Percentiles rank a stretch among this genome's conserved stretches.
These are phyloP conservation scores for Coemansia sp. DNA, from an alignment of 192 early-diverging fungal genomes.

Conservation along the genomic window DNA sequence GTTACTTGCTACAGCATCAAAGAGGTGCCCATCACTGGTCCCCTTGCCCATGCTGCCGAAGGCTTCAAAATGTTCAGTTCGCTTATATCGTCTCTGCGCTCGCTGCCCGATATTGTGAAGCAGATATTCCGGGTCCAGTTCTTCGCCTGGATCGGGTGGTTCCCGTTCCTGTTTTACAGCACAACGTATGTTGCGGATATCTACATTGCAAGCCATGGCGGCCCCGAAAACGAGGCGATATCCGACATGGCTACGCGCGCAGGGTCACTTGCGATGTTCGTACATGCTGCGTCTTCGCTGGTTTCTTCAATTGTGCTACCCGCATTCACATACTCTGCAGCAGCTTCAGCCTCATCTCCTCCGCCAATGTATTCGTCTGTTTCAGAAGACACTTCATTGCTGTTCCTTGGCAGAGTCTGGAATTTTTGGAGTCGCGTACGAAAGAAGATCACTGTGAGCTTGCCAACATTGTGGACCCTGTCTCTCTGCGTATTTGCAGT, in stretches of 20 bases:
- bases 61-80: constrained; percentile 45
- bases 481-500: constrained; percentile 69
- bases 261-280: constrained; percentile 85
- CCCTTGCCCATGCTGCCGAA: constrained; percentile 6
- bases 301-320: constrained; percentile 47
- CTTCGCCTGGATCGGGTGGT: constrained; percentile 96
- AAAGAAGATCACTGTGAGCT: constrained; percentile 20
- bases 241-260: constrained; percentile 66
- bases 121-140: constrained; percentile 88
- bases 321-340: constrained; percentile 37
- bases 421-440: constrained; percentile 13
- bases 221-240: constrained; percentile 17
- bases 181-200: constrained; percentile 55
- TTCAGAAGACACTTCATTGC: not conserved
- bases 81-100: constrained; percentile 53
- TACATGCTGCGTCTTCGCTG: constrained; percentile 76
- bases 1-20: constrained; percentile 69
- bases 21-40: constrained; percentile 51
- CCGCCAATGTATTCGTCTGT: not conserved
- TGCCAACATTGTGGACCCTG: constrained; percentile 70
- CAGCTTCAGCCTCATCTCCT: not conserved
- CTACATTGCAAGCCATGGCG: constrained; percentile 25
- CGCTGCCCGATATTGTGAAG: constrained; percentile 72
- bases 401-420: not conserved
- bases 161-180: constrained; percentile 94